Conservation (phyloP, 768 basidiomycete genomes). For the Auriculariales sp. region DNA sequence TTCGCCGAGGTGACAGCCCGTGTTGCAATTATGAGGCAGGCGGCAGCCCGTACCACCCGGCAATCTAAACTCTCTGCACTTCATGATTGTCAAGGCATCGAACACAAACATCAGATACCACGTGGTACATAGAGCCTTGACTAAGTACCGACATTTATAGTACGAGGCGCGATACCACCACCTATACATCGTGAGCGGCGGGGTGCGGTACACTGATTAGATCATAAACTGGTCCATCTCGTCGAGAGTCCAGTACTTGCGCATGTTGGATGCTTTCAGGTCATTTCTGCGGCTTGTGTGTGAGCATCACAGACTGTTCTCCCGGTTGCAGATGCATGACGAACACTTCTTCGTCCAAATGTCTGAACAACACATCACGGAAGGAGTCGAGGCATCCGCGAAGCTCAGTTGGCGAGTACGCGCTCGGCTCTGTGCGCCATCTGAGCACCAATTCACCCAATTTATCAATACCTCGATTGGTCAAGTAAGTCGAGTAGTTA, state of each 20-base stretch:
- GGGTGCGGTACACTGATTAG: too few relatives aligned
- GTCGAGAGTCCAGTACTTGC: conserved; percentile 36
- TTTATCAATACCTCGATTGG: conserved; percentile 27
- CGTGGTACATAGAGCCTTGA: too few relatives aligned
- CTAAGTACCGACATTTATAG: too few relatives aligned
- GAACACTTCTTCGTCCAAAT: conserved; percentile 39
- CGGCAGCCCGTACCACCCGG: too few relatives aligned
- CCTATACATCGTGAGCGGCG: too few relatives aligned
- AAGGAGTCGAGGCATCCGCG: conserved; percentile 33
- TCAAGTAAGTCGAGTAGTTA: not conserved
- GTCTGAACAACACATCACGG: conserved; percentile 28
- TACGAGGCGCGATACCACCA: too few relatives aligned
- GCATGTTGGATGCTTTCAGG: conserved; percentile 33
- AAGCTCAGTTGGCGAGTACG: conserved; percentile 38
- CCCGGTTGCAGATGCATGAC: not conserved
- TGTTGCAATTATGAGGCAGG: too few relatives aligned
- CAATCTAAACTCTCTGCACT: too few relatives aligned
- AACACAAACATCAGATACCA: too few relatives aligned
- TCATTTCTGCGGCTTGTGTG: conserved; percentile 16
- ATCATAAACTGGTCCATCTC: conserved; percentile 20
- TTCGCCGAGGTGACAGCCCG: too few relatives aligned
- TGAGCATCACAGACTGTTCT: not conserved
- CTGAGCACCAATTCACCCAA: conserved; percentile 25
- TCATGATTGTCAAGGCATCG: too few relatives aligned
- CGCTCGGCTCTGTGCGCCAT: conserved; percentile 27